phyloP scores from a whole-genome alignment of 768 basidiomycete species.

The Hydnomerulius pinastri region DNA sequence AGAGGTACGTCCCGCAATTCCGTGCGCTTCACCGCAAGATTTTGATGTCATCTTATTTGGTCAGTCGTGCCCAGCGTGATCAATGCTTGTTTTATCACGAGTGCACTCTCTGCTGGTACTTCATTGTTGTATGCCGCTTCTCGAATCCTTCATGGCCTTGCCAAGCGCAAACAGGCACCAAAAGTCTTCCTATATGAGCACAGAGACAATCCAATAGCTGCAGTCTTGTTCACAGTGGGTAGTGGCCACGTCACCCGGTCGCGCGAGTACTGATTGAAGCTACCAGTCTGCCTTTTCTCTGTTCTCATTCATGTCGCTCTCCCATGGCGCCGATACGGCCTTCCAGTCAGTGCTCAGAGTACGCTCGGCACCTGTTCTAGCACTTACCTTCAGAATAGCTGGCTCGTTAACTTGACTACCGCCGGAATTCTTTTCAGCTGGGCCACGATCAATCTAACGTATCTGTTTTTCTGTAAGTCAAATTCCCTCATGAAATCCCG shows the following conservation, averaged over 20 bases:
- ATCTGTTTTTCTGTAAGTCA: slow-evolving; percentile 61
- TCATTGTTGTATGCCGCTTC: slow-evolving; percentile 57
- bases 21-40: too few relatives aligned
- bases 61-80: slow-evolving; percentile 62
- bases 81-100: slow-evolving; percentile 71
- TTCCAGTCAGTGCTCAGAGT: slow-evolving; percentile 7
- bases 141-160: slow-evolving; percentile 42
- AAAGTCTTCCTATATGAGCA: slow-evolving; percentile 47
- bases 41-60: slow-evolving; percentile 1
- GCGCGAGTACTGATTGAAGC: too few relatives aligned
- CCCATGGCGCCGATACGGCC: slow-evolving; percentile 44
- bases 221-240: slow-evolving; percentile 30
- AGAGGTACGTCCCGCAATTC: slow-evolving; percentile 38
- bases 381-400: slow-evolving; percentile 35
- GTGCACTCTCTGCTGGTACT: slow-evolving; percentile 72
- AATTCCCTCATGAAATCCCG: neutral
- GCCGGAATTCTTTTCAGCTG: slow-evolving; percentile 67
- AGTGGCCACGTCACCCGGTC: slow-evolving; percentile 5
- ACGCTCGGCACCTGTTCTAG: neutral
- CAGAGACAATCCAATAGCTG: slow-evolving; percentile 47
- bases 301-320: slow-evolving; percentile 64
- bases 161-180: slow-evolving; percentile 50
- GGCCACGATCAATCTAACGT: slow-evolving; percentile 68
- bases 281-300: slow-evolving; percentile 39
- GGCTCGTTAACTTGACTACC: slow-evolving; percentile 67